Evolutionary conservation across 176 grass and related monocot species (phyloP).

Genomic region (Paspalum vaginatum): DNA sequence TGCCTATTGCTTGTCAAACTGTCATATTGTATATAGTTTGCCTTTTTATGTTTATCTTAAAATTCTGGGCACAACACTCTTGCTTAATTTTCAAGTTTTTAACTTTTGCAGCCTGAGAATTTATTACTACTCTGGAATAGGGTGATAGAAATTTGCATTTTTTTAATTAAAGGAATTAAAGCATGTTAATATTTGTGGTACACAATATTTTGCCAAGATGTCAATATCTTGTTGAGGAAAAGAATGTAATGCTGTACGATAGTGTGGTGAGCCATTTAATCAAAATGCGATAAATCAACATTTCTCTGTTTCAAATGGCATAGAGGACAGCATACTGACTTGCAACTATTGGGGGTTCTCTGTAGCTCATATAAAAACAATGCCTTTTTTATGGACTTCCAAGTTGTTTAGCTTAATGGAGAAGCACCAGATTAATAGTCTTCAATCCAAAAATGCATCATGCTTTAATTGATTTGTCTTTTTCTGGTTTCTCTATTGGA

Average conservation of each 20-base stretch:
- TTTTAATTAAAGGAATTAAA: neutral
- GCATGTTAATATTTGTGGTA: neutral
- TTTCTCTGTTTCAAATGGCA: neutral
- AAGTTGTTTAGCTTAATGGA: conserved; percentile 24
- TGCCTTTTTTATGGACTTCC: conserved; percentile 3
- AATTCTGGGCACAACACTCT: neutral
- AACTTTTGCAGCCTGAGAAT: neutral
- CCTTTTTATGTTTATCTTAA: conserved; percentile 1
- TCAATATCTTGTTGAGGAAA: conserved; percentile 27
- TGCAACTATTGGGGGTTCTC: conserved; percentile 11
- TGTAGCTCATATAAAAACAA: neutral
- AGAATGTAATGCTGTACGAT: neutral
- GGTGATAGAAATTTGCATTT: neutral
- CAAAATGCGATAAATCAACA: conserved; percentile 19
- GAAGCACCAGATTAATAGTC: neutral
- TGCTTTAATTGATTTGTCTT: neutral
- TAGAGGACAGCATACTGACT: neutral
- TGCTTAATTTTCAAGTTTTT: too few relatives aligned
- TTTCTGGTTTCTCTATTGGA: neutral
- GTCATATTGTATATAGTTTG: neutral
- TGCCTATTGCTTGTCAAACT: neutral
- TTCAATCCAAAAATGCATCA: neutral
- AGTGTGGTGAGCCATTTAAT: neutral
- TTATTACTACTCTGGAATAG: neutral
- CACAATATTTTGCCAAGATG: neutral